Evolutionary conservation across 2,329 filamentous ascomycete species (phyloP).

Genomic region (Corinectria fuckeliana): DNA sequence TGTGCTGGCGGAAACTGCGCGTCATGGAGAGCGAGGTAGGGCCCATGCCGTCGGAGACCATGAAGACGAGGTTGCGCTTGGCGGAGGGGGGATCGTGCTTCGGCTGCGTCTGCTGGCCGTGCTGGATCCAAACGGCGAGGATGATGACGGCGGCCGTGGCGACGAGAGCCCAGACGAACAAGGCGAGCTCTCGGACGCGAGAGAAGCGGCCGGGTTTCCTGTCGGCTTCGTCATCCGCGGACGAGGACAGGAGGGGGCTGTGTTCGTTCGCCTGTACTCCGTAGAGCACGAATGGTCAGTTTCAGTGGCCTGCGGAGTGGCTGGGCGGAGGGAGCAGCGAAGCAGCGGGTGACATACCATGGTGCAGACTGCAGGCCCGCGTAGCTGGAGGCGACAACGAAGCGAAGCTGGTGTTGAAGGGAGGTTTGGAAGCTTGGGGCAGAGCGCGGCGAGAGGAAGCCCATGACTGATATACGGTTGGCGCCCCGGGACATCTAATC

Average conservation of each 20-base stretch:
- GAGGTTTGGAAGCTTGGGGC: not conserved
- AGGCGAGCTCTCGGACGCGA: slow-evolving; percentile 71
- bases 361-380: slow-evolving; percentile 18
- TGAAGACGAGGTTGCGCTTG: slow-evolving; percentile 96
- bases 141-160: slow-evolving; percentile 82
- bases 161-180: slow-evolving; percentile 83
- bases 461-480: slow-evolving; percentile 15
- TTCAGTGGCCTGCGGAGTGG: not conserved
- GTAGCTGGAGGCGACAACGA: not conserved
- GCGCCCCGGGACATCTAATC: not conserved
- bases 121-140: slow-evolving; percentile 78
- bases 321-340: not conserved
- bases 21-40: slow-evolving; percentile 89
- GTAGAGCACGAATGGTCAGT: slow-evolving; percentile 26
- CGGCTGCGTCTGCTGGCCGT: slow-evolving; percentile 62
- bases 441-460: not conserved
- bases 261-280: slow-evolving; percentile 51
- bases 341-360: slow-evolving; percentile 6
- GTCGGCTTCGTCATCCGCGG: slow-evolving; percentile 36
- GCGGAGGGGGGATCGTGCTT: slow-evolving; percentile 51
- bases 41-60: slow-evolving; percentile 99
- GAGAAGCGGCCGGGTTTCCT: slow-evolving; percentile 39
- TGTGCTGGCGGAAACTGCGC: slow-evolving; percentile 82
- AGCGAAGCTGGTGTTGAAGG: not conserved
- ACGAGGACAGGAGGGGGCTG: slow-evolving; percentile 51